Evolutionary conservation across 768 basidiomycete genomes (phyloP).

Genomic region (Kwoniella mangroviensis): DNA sequence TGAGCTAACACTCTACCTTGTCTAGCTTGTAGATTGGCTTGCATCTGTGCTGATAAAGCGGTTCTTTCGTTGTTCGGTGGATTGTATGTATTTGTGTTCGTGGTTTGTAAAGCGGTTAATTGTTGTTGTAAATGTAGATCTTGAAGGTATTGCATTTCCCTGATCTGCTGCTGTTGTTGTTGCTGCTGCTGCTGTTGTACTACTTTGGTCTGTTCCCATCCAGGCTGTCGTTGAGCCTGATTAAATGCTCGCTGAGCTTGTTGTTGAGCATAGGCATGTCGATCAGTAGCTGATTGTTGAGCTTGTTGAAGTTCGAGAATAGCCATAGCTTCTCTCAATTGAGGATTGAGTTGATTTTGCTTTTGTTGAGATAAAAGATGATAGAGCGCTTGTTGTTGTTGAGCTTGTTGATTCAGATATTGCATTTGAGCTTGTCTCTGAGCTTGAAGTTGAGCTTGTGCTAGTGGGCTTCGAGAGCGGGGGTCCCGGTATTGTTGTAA

Average conservation of each 20-base stretch:
- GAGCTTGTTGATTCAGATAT: constrained; percentile 18
- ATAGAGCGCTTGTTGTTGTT: constrained; percentile 27
- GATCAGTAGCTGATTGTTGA: constrained; percentile 29
- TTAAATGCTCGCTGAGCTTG: constrained; percentile 14
- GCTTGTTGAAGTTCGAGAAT: constrained; percentile 22
- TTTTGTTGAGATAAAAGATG: constrained; percentile 17
- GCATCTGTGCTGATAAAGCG: constrained; percentile 25
- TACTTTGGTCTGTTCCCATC: constrained; percentile 6
- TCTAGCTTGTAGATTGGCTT: constrained; percentile 23
- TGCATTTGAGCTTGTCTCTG: constrained; percentile 22
- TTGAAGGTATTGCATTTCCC: constrained; percentile 28
- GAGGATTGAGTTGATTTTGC: constrained; percentile 4
- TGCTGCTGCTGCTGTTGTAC: constrained; percentile 26
- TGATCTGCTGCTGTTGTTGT: constrained; percentile 28
- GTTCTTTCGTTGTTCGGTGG: constrained; percentile 13
- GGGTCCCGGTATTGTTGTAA: background rate
- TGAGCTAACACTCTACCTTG: constrained; percentile 21
- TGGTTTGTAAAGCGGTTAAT: constrained; percentile 22
- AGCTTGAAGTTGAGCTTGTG: constrained; percentile 20
- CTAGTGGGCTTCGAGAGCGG: constrained; percentile 9
- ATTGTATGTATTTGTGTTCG: constrained; percentile 4
- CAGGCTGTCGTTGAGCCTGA: constrained; percentile 14
- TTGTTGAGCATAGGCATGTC: constrained; percentile 7
- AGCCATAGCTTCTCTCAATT: constrained; percentile 23
- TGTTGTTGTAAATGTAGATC: constrained; percentile 38